Percentiles rank a stretch among this genome's conserved stretches.
phyloP scores from a whole-genome alignment of 345 rosid genomes.

The Aquilaria yunnanensis region DNA sequence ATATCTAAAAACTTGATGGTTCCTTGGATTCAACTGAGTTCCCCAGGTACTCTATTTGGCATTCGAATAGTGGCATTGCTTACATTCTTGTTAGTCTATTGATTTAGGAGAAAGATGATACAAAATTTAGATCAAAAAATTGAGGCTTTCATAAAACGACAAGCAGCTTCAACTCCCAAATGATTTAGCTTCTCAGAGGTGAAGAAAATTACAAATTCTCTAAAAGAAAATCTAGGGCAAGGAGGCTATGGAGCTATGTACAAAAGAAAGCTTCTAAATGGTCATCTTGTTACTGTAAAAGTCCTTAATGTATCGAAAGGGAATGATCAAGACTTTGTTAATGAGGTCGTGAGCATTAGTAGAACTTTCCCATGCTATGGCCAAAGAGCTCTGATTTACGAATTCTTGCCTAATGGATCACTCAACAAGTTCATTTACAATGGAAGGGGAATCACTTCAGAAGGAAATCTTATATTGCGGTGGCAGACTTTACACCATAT shows the following conservation, averaged over 20 bases:
- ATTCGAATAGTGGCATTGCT: too few relatives aligned
- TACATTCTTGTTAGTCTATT: too few relatives aligned
- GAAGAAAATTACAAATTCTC: constrained; percentile 21
- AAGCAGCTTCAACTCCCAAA: constrained; percentile 2
- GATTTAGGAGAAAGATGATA: background rate
- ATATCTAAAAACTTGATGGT: too few relatives aligned
- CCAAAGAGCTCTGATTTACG: constrained; percentile 11
- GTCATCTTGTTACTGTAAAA: constrained; percentile 29
- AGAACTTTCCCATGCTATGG: too few relatives aligned
- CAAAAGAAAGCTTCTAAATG: constrained; percentile 28
- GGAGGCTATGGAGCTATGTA: constrained; percentile 36
- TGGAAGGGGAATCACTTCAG: background rate
- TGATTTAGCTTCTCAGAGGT: constrained; percentile 10
- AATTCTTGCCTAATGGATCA: constrained; percentile 14
- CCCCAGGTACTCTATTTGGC: too few relatives aligned
- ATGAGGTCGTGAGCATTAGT: constrained; percentile 23
- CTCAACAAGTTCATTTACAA: constrained; percentile 14
- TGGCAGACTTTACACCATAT: constrained; percentile 13
- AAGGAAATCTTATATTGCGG: background rate
- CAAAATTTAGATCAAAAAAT: background rate
- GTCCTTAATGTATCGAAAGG: constrained; percentile 13
- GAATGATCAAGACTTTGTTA: constrained; percentile 31
- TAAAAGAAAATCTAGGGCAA: constrained; percentile 25
- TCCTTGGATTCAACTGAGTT: too few relatives aligned
- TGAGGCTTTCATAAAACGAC: constrained; percentile 7